Base-by-base conservation (phyloP, 2,329 filamentous ascomycete genomes). In the Knufia petricola region DNA sequence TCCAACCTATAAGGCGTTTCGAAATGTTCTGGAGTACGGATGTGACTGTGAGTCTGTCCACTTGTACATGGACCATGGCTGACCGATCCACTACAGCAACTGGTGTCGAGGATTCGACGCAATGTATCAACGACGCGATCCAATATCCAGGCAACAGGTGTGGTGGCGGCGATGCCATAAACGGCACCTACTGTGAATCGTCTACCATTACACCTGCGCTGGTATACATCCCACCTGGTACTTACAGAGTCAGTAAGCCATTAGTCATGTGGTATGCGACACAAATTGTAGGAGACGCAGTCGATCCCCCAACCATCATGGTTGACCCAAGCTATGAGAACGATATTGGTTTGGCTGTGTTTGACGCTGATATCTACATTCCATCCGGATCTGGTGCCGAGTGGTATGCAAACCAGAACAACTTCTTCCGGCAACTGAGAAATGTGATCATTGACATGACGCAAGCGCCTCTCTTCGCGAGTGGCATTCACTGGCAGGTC, bases 161-260 rank as follows among this genome's bases (percentile, higher is more conserved):
- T 61, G 85, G 84, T 42, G 64, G 76, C 50, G 76, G 78, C 55
- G 51, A 57, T 48, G 44, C 48, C 13, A 46, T 37, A 19, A 34
- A 34, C 20, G 55, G 55, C 9, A 50, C 40, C 32, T 55, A 52
- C 36, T 94, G 87, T 62, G 81, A 87, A 60, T 89, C 85, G 2
- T 77, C 75, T 46, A 94, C 87, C 7, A 75, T 76, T 17, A 77
- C 79, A 2, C 87, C 87, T 0, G 87, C 85, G 23, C 68, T 94
- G 19, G 78, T 94, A 43, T 94, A 88, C 71, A 90, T 94, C 70
- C 87, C 86, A 42, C 71, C 84, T 13, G 86, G 87, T 51, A 87
- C 78, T 50, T 94, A 92, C 63, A 59, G 81, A 19, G 79, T 94
- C 60, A 83, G 77, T 65, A 72, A 69, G 57, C 84, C 86, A 34